Base-by-base conservation (phyloP, 306 rosid genomes). In the Prosopis cineraria region DNA sequence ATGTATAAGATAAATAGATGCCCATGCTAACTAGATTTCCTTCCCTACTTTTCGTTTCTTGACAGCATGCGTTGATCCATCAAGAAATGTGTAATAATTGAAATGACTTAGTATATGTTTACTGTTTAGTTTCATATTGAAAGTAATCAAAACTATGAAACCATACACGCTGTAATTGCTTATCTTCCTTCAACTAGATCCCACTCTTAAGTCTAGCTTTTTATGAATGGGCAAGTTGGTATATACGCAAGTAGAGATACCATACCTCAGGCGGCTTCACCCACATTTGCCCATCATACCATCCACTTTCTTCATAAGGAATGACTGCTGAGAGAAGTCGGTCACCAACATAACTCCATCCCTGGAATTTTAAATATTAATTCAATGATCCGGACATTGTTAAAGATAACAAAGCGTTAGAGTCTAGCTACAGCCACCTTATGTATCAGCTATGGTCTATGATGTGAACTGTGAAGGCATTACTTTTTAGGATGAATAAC, bases 281-380 rank as follows among this genome's bases (percentile, higher is more conserved):
- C 99, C 98, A 95, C 99, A 95, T 95, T 78, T 95, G 99, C 40
- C 99, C 97, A 5, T 95, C 99, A 72, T 95, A 95, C 99, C 99
- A 95, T 63, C 99, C 99, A 81, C 87, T 95, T 86, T 95, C 97
- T 85, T 95, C 99, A 24, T 95, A 95, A 59, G 99, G 99, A 77
- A 95, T 90, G 44, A 95, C 98, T 16, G 99, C 98, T 37, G 99
- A 93, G 83, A 95, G 88, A 80, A 95, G 96, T 82, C 98, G 89
- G 50, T 95, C 99, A 25, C 99, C 99, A 34, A 95, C 98, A 72
- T 95, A 95, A 80, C 99, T 95, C 99, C 99, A 95, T 67, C 99
- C 99, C 98, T 95, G 84, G 72, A 68, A 78, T 58, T 44, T 39
- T 45, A 58, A 76, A 78, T 58, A 50, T 39, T 45, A 58, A 76